Evolutionary conservation across 139 green algal genomes (phyloP), one percentile per base, ranked within the genome.

Genomic region (Chlorella ohadii): DNA sequence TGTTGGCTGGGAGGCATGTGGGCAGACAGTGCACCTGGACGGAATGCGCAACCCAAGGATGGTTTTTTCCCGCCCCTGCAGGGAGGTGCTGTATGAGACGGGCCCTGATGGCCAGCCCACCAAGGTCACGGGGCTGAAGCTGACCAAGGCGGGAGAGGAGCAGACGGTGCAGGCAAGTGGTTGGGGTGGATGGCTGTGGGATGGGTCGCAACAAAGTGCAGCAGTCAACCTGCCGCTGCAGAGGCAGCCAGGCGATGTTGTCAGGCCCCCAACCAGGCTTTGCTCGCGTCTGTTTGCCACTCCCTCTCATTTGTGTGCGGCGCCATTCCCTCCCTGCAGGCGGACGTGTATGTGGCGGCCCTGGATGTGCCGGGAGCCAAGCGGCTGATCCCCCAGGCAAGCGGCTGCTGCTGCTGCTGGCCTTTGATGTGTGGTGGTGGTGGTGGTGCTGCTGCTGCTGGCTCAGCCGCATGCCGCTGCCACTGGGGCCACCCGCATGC

Each of bases 351-450:
- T 84, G 95, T 98, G 5, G 96, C 96, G n/a, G 96, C 96, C 0
- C 90, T 98, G 68, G 96, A 99, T 78, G 95, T 99, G 36, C 96
- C 97, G 0, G 96, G 96, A 34, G 96, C 95, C 55, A 96, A 99
- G 91, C 86, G 86, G 82, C 87, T 99, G 25, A 87, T 99, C 47
- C 96, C 96, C 13, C 31, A 89, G 71, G 83, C 55, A 55, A 16
- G 71, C 47, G 3, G 16, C 65, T 33, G 34, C 72, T 44, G 36
- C 74, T 55, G 16, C 31, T 56, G n/a, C 22, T 33, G 55, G n/a
- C n/a, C n/a, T n/a, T n/a, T n/a, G n/a, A n/a, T n/a, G n/a, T 55
- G 68, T 17, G 19, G 1, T 22, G 51, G 2, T 59, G 51, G 4
- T 28, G 19, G 31, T 41, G 1, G 12, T 72, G 13, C 31, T 72